These are phyloP conservation scores for Rhizoclosmatium globosum DNA, from an alignment of 192 early-diverging fungal species.

Conservation along the genomic window DNA sequence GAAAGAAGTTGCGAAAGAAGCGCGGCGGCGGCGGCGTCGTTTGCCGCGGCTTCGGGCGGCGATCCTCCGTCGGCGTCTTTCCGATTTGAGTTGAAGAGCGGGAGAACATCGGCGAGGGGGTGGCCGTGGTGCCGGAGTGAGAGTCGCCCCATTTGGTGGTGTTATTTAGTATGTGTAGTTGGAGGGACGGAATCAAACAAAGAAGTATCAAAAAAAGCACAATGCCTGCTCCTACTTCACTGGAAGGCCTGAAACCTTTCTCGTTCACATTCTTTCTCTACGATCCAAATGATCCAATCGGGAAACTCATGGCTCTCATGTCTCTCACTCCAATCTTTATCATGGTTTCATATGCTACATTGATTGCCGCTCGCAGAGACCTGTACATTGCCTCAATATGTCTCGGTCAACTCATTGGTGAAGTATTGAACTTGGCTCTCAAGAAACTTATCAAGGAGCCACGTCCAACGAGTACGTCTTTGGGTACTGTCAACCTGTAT, in stretches of 20 bases:
- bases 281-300: conserved; percentile 61
- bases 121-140: neutral
- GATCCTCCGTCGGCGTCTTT: conserved; percentile 21
- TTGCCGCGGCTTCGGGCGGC: conserved; percentile 24
- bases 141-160: no score
- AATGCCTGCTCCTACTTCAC: no score
- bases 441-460: conserved; percentile 69
- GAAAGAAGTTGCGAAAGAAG: conserved; percentile 18
- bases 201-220: neutral
- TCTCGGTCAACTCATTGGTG: conserved; percentile 75
- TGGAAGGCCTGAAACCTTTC: conserved; percentile 56
- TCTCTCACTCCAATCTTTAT: conserved; percentile 72
- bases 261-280: conserved; percentile 80
- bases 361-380: conserved; percentile 68
- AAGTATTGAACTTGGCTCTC: conserved; percentile 65
- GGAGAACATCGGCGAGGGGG: conserved; percentile 15
- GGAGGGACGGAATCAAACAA: neutral
- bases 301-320: conserved; percentile 62
- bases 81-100: conserved; percentile 30
- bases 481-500: neutral
- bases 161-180: no score
- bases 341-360: conserved; percentile 72
- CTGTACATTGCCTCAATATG: conserved; percentile 66
- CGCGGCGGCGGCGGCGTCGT: conserved; percentile 21
- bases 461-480: conserved; percentile 68